Base-by-base conservation (phyloP, 164 flowering plant species). In the Amborella trichopoda region DNA sequence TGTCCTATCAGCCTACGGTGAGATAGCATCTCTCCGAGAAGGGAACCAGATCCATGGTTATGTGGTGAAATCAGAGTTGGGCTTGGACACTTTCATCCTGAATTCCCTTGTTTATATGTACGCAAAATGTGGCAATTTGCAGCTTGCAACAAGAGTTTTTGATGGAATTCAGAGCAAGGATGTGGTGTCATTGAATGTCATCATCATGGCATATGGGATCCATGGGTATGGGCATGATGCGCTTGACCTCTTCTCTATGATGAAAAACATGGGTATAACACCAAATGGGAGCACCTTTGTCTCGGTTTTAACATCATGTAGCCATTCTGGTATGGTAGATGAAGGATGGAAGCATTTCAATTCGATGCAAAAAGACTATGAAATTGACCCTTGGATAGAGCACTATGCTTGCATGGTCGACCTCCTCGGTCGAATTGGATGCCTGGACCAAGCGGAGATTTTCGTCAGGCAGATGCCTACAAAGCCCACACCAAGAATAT, bases 381-480 rank as follows among this genome's bases (percentile, higher is more conserved):
- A 58, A 5, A 68, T 83, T 23, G 66, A 68, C 28, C 82, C 84
- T 3, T 65, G 61, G 54, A 72, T 83, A 28, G 84, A 80, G 58
- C 93, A 83, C 57, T 80, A 68, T 39, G 84, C 80, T 3, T 77
- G 80, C 54, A 64, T 83, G 62, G 55, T 80, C 23, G 93, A 83
- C 73, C 72, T 80, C 34, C 46, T 83, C 21, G 84, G 87, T 28
- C 82, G 84, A 6, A 39, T 38, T 0, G 75, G 84, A 23, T 33
- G 68, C 18, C 70, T 75, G 32, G 71, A 64, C 12, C 38, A 0
- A 10, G 81, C 77, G 33, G 61, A 58, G 36, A 30, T 16, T 4
- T 69, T 83, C 44, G 68, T 83, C 23, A 52, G 64, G 8, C 61
- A 64, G 53, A 73, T 83, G 77, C 87, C 82, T 0, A 19, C 72